Evolutionary conservation across 1,284 basidiomycete species (phyloP).

Genomic region (Leccinum pallidistipes): DNA sequence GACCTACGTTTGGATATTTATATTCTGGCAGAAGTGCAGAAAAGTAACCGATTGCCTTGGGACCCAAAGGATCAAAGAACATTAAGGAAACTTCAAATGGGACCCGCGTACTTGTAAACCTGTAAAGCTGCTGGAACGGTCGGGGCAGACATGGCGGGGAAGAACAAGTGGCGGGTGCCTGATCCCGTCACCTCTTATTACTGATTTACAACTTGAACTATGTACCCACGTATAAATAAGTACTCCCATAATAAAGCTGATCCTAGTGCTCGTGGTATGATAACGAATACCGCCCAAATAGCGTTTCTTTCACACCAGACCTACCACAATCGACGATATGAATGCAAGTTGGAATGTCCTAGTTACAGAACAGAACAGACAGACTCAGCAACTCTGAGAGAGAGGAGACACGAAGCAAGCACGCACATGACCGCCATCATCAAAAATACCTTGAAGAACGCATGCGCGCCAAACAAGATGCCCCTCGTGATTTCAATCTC

Average conservation of each 20-base stretch:
- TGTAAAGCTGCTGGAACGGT: slow-evolving; percentile 57
- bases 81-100: not conserved
- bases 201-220: not conserved
- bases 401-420: not conserved
- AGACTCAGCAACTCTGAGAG: not conserved
- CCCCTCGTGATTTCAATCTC: slow-evolving; percentile 65
- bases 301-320: slow-evolving; percentile 61
- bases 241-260: too few relatives aligned
- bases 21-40: too few relatives aligned
- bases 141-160: slow-evolving; percentile 45
- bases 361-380: not conserved
- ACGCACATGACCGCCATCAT: slow-evolving; percentile 74
- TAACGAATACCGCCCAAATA: slow-evolving; percentile 54
- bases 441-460: slow-evolving; percentile 53
- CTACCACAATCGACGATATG: slow-evolving; percentile 59
- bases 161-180: not conserved
- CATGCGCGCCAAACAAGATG: slow-evolving; percentile 55
- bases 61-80: too few relatives aligned
- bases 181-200: not conserved
- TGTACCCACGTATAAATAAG: not conserved
- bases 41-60: too few relatives aligned
- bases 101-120: slow-evolving; percentile 62
- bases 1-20: too few relatives aligned
- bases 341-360: slow-evolving; percentile 76
- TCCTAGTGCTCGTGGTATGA: slow-evolving; percentile 16